Evolutionary conservation across 2,329 filamentous ascomycete species (phyloP), one percentile per base, ranked within the genome.

Genomic region (Diaporthe sp.): DNA sequence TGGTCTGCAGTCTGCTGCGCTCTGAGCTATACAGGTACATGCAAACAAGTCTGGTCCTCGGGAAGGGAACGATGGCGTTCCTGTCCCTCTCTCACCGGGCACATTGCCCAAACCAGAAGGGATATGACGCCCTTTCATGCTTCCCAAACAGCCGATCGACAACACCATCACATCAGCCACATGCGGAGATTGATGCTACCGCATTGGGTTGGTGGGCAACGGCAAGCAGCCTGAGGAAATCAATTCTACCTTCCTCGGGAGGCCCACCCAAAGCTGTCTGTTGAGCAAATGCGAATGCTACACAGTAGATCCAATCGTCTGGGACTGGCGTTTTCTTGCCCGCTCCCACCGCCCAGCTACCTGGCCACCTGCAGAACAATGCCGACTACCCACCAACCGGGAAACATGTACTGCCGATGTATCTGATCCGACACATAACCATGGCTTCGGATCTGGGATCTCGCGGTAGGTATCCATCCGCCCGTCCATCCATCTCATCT

Each of bases 401-500:
- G 56, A 39, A 58, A 25, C 37, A 42, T 56, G 39, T 47, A 39
- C 42, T 61, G 69, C 30, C 39, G 68, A 50, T 30, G 55, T 37
- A 61, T 71, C 30, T 51, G 37, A 27, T 61, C 69, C 44, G 69
- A 59, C 50, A 35, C 59, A 32, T 35, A 65, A 42, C 12, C 27
- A 50, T 50, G 19, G 61, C 61, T 50, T 44, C 61, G 61, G 42
- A 66, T 66, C 69, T 47, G 55, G 55, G 42, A 71, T 71, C 69
- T 71, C 66, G 35, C 53, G 61, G 44, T 30, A 50, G 61, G 44
- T 25, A 50, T 66, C 27, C 63, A 59, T 47, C 56, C 61, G 56
- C 56, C 71, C 56, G 42, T 50, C 61, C 39, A 50, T 35, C 42
- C 61, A 74, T 74, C 72, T 73, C 66, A 74, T 74, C 72, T 66